Percentiles rank a stretch among this genome's conserved stretches.
Conservation (phyloP, 495 filamentous ascomycete genomes). For the Jackrogersella minutella region DNA sequence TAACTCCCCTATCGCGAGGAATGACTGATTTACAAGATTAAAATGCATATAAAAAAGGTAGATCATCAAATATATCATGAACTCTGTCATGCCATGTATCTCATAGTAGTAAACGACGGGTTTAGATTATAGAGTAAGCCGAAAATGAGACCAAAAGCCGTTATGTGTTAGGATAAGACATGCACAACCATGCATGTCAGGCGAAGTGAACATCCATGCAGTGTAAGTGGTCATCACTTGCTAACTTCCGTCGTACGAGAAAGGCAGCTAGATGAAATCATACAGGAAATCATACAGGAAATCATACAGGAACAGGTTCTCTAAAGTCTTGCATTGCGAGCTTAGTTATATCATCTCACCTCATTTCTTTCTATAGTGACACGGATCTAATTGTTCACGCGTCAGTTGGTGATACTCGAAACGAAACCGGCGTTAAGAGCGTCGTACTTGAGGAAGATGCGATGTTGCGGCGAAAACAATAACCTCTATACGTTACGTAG, state of each 20-base stretch:
- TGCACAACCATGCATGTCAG: background rate
- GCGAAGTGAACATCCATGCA: background rate
- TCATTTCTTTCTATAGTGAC: too few relatives aligned
- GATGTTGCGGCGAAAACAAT: background rate
- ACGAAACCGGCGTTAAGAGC: background rate
- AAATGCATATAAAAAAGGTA: background rate
- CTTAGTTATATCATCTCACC: background rate
- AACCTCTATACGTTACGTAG: background rate
- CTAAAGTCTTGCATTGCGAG: background rate
- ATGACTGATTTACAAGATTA: background rate
- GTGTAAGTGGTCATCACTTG: background rate
- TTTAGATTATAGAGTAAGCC: background rate
- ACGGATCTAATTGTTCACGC: background rate
- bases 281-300: background rate
- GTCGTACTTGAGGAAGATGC: background rate
- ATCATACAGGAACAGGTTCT: background rate
- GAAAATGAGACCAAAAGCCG: background rate
- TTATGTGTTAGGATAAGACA: background rate
- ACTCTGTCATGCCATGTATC: background rate
- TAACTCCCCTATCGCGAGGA: background rate
- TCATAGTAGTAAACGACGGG: too few relatives aligned
- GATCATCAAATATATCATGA: background rate
- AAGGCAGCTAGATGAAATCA: background rate
- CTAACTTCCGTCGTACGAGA: background rate
- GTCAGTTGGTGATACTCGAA: background rate